Evolutionary conservation across 2,329 filamentous ascomycete genomes (phyloP), one percentile per base, ranked within the genome.

Genomic region (Colletotrichum musicola): DNA sequence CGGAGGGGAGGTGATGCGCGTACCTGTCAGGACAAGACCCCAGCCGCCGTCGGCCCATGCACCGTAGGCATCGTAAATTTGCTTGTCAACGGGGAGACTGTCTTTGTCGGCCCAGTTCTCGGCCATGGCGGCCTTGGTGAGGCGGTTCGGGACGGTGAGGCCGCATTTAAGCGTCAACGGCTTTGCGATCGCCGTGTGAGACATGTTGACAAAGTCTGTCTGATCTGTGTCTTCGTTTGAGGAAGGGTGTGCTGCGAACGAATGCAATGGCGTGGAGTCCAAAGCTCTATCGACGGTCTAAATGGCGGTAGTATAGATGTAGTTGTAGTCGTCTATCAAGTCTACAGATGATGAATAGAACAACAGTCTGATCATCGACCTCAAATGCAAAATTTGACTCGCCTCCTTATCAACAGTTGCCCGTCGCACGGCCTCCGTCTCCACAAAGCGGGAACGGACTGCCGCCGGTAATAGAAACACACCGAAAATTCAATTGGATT

Each of bases 41-140:
- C 85, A 88, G n/a, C 80, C 82, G 3, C 85, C 85, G 9, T 82
- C 76, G 0, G 83, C 83, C 88, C 88, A 91, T 71, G 77, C 74
- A 2, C 78, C 76, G 71, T 91, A 91, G 0, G 84, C 79, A 2
- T 81, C 75, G 3, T 77, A 55, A 14, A 86, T 78, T 9, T 30
- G 6, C 2, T 79, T 75, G 6, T 81, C 73, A 13, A 80, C 80
- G 0, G 86, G 86, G 1, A 83, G 78, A 30, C 83, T 70, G 64
- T 84, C 75, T 5, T 73, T 75, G 71, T 81, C 78, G 27, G 80
- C 78, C 74, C 84, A 75, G 4, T 71, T 71, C 70, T 88, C 83
- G 4, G 84, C 81, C 78, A 89, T 82, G 38, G 87, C 85, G 51
- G 87, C 81, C 71, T 86, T 82, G 51, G 75, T 80, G 1, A 90